Evolutionary conservation across 257 asterid species (phyloP), one percentile per base, ranked within the genome.

Genomic region (Fraxinus americana): DNA sequence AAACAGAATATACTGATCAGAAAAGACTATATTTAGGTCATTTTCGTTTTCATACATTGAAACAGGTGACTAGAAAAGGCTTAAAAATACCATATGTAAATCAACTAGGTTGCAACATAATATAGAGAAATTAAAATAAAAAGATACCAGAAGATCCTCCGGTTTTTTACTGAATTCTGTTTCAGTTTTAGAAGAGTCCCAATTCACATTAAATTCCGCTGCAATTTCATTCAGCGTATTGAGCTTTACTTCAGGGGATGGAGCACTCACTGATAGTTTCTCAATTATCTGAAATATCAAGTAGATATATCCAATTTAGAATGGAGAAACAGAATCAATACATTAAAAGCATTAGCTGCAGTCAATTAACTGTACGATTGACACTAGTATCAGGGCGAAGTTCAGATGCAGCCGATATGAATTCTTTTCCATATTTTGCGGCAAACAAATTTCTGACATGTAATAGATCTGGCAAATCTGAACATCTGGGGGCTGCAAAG

Each of bases 371-470:
- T 87, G 97, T 91, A 68, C 97, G 98, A 75, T 93, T 93, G 89
- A 95, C 97, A 73, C 94, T 91, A 67, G 99, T 86, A 76, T 93
- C 98, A 17, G 98, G 99, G 23, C 93, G 97, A 85, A 93, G 97
- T 87, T 95, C 97, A 6, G 97, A 89, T 27, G 98, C 97, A 77
- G 99, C 98, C 71, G 96, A 87, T 70, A 87, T 81, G 85, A 95
- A 95, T 73, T 95, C 99, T 88, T 95, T 95, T 69, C 98, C 98
- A 45, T 95, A 95, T 81, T 95, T 93, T 52, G 94, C 88, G 4
- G 92, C 90, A 85, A 93, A 90, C 75, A 93, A 82, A 76, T 93
- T 93, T 86, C 90, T 80, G 77, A 89, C 96, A 2, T 89, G 96
- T 82, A 95, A 83, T 74, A 93, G 80, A 83, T 93, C 99, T 0